phyloP scores from a whole-genome alignment of 2,329 filamentous ascomycete species.

The Phialemonium atrogriseum region DNA sequence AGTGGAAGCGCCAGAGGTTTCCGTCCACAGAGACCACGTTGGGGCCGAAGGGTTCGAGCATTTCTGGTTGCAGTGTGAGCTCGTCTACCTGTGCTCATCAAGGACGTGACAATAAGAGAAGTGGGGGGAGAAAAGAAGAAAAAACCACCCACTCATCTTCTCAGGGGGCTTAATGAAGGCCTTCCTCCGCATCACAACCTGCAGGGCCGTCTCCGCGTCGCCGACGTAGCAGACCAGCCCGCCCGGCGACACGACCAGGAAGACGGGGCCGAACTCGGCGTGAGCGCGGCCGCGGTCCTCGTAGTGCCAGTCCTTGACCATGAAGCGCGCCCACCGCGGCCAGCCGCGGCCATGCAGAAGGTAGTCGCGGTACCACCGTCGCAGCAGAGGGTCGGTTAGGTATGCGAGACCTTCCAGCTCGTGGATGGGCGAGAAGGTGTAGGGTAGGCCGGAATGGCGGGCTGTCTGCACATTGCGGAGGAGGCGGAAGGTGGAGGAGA shows the following conservation, averaged over 20 bases:
- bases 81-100: too few species aligned
- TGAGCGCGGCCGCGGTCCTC: slow-evolving; percentile 2
- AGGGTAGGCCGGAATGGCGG: too few species aligned
- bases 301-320: slow-evolving; percentile 3
- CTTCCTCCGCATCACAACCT: background rate
- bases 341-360: slow-evolving; percentile 1
- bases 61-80: background rate
- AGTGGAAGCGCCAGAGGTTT: background rate
- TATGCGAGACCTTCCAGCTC: too few species aligned
- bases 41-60: slow-evolving; percentile 1
- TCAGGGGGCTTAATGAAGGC: slow-evolving; percentile 2
- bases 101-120: too few species aligned
- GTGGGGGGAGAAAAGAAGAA: too few species aligned
- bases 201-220: background rate
- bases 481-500: too few species aligned
- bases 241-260: slow-evolving; percentile 1
- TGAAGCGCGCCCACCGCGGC: slow-evolving; percentile 3
- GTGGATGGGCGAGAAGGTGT: too few species aligned
- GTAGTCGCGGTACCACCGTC: too few species aligned
- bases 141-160: background rate
- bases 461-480: too few species aligned
- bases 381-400: too few species aligned
- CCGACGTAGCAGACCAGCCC: slow-evolving; percentile 2
- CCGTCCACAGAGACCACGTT: slow-evolving; percentile 1
- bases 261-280: slow-evolving; percentile 1